These are phyloP conservation scores for Schoenoplectus tabernaemontani DNA, from an alignment of 202 grass and related monocot species.

Conservation along the genomic window DNA sequence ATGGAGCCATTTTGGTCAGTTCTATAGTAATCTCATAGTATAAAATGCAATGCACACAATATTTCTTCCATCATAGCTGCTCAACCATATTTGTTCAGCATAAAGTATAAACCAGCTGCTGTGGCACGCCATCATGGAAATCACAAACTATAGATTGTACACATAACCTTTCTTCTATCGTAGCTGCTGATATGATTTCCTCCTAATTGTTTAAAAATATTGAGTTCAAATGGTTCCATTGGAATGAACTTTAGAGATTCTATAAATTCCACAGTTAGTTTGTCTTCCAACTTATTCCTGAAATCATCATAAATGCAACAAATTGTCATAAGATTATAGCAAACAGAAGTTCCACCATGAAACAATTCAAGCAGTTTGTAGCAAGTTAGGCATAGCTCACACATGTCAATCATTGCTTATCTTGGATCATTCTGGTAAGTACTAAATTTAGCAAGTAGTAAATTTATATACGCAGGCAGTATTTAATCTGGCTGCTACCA, in stretches of 20 bases:
- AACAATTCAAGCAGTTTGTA: not conserved
- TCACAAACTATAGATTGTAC: no score
- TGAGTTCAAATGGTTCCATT: slow-evolving; percentile 41
- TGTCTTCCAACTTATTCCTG: slow-evolving; percentile 51
- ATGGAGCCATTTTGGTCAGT: not conserved
- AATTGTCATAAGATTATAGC: not conserved
- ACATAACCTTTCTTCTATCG: slow-evolving; percentile 61
- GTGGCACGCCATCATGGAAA: no score
- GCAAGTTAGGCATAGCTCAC: not conserved
- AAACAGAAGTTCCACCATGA: not conserved
- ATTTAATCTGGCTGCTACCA: not conserved
- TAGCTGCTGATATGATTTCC: not conserved
- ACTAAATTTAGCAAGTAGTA: not conserved
- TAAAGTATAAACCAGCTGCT: no score
- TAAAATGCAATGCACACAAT: not conserved
- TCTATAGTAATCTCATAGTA: not conserved
- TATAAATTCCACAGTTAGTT: slow-evolving; percentile 33
- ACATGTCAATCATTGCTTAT: not conserved
- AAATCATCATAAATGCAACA: not conserved
- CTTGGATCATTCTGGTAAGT: not conserved
- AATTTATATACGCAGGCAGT: not conserved
- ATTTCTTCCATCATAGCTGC: no score
- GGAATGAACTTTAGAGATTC: slow-evolving; percentile 25
- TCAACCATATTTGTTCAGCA: no score
- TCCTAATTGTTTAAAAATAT: slow-evolving; percentile 43